These are phyloP conservation scores for Lachancea sp. DNA, from an alignment of 805 yeast species.

Conservation along the genomic window DNA sequence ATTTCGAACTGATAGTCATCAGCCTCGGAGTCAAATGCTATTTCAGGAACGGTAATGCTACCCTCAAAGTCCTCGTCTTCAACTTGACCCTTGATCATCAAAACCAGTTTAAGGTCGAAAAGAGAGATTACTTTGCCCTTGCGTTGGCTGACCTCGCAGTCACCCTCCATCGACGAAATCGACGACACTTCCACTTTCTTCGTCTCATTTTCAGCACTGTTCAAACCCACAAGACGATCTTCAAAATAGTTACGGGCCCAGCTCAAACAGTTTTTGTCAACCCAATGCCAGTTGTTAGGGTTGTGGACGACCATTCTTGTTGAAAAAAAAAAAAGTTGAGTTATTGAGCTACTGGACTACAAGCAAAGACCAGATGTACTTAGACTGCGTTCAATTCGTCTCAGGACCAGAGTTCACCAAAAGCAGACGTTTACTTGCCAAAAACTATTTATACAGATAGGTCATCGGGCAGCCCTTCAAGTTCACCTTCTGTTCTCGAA, in stretches of 20 bases:
- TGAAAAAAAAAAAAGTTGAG: neutral
- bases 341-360: too few species aligned
- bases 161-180: conserved; percentile 67
- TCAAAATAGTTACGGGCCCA: conserved; percentile 82
- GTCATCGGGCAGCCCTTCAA: neutral
- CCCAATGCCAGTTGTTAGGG: conserved; percentile 99
- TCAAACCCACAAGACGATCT: conserved; percentile 49
- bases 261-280: conserved; percentile 89
- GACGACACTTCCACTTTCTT: conserved; percentile 32
- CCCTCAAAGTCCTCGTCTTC: conserved; percentile 50
- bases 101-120: conserved; percentile 68
- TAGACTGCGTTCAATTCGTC: too few species aligned
- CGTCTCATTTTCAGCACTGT: conserved; percentile 24
- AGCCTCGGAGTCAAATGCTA: conserved; percentile 83
- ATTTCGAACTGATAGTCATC: conserved; percentile 85
- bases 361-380: too few species aligned
- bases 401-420: too few species aligned
- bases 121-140: conserved; percentile 93
- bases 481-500: conserved; percentile 7
- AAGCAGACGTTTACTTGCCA: too few species aligned
- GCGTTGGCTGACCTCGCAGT: conserved; percentile 93
- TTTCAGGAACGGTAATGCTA: conserved; percentile 77
- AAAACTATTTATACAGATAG: neutral
- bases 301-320: conserved; percentile 79
- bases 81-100: conserved; percentile 49